Percentiles rank a stretch among this genome's conserved stretches.
Conservation (phyloP, 805 yeast species). For the Pichia eremophila region DNA sequence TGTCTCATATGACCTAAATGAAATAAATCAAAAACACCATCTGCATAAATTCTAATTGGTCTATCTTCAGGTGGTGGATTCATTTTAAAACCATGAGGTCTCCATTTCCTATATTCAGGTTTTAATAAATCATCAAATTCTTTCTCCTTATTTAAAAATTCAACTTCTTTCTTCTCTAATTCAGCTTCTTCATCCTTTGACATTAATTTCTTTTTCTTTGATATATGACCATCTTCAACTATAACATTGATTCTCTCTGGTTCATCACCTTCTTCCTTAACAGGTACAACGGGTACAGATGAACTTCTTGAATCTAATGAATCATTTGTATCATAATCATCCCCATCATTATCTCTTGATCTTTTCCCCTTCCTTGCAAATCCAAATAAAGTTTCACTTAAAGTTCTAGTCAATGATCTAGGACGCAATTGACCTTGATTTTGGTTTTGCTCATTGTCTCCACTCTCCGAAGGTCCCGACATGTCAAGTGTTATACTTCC, state of each 20-base stretch:
- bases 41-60: constrained; percentile 92
- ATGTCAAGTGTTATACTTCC: too few relatives aligned
- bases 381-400: constrained; percentile 11
- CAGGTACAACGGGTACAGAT: neutral
- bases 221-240: neutral
- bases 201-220: constrained; percentile 6
- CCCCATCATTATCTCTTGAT: neutral
- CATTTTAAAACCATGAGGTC: constrained; percentile 72
- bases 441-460: too few relatives aligned
- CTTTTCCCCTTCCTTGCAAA: constrained; percentile 6
- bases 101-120: constrained; percentile 58
- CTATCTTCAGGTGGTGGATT: constrained; percentile 79
- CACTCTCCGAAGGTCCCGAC: too few relatives aligned
- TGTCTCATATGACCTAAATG: constrained; percentile 98
- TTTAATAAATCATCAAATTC: constrained; percentile 58
- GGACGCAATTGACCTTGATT: neutral
- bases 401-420: constrained; percentile 7
- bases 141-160: constrained; percentile 36
- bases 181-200: constrained; percentile 20
- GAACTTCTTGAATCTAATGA: neutral
- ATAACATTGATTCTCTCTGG: neutral
- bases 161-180: constrained; percentile 15
- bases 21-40: constrained; percentile 94
- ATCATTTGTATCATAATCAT: neutral
- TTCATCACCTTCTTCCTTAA: neutral